Conservation (phyloP, 2,329 filamentous ascomycete genomes). For the Verticillium alfalfae region DNA sequence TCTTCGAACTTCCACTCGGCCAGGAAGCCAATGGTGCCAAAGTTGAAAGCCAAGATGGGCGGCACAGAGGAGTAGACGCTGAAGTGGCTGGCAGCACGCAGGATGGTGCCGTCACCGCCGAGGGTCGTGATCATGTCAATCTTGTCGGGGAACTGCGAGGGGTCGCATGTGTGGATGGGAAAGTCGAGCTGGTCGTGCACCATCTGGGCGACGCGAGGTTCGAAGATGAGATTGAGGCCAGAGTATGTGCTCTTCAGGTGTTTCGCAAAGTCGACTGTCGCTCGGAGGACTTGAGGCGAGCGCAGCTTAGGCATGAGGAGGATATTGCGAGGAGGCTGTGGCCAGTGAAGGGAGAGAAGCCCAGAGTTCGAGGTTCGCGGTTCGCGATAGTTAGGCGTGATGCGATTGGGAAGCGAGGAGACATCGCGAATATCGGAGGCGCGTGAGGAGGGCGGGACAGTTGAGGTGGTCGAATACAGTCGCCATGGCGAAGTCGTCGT, state of each 20-base stretch:
- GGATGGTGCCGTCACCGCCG: conserved; percentile 87
- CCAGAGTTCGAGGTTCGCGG: conserved; percentile 39
- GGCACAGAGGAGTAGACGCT: conserved; percentile 77
- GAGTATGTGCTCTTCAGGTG: conserved; percentile 79
- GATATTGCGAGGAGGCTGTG: conserved; percentile 48
- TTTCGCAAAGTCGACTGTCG: conserved; percentile 52
- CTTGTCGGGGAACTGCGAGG: conserved; percentile 62
- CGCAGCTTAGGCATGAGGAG: conserved; percentile 55
- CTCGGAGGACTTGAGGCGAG: conserved; percentile 44
- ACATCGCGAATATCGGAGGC: conserved; percentile 44
- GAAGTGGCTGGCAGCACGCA: conserved; percentile 72
- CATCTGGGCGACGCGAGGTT: conserved; percentile 65
- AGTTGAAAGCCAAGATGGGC: conserved; percentile 89
- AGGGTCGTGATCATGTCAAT: conserved; percentile 86
- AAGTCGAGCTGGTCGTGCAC: conserved; percentile 68
- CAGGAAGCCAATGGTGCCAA: conserved; percentile 92
- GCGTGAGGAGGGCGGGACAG: conserved; percentile 18
- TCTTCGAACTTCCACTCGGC: conserved; percentile 96
- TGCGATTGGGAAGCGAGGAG: conserved; percentile 44
- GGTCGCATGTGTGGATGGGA: conserved; percentile 59
- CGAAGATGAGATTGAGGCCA: conserved; percentile 74
- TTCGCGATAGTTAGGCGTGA: conserved; percentile 60
- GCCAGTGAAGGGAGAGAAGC: conserved; percentile 50
- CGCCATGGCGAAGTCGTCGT: neutral
- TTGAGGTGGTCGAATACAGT: neutral